Percentiles rank a stretch among this genome's conserved stretches.
Conservation (phyloP, 331 rosid genomes). For the Dryas integrifolia region DNA sequence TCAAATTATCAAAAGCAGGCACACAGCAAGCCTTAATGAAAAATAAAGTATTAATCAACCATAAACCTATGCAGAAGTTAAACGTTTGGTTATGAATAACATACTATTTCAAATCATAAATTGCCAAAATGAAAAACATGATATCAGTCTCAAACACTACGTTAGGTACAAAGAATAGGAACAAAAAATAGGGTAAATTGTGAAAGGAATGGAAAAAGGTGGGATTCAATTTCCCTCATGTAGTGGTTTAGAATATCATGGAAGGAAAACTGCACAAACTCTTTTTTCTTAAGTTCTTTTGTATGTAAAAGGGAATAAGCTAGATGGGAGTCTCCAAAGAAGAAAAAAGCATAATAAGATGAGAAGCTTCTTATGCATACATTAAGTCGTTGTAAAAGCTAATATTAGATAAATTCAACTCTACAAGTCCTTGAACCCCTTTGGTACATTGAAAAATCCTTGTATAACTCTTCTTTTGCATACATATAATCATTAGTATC, state of each 20-base stretch:
- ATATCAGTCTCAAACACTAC: background rate
- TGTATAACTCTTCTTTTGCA: background rate
- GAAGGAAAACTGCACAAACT: background rate
- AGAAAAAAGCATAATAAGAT: no score
- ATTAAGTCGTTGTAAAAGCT: background rate
- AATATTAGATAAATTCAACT: background rate
- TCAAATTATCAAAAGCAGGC: conserved; percentile 11
- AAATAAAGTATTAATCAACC: background rate
- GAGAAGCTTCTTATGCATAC: no score
- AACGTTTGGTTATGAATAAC: background rate
- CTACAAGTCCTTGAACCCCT: background rate
- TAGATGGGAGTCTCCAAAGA: no score
- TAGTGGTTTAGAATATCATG: background rate
- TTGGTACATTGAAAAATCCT: background rate
- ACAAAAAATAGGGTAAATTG: background rate
- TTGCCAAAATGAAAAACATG: background rate
- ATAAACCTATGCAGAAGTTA: background rate
- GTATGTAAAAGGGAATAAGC: background rate
- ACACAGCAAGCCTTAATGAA: background rate
- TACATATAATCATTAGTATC: background rate
- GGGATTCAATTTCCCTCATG: no score
- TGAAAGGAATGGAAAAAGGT: no score
- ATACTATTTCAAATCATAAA: background rate
- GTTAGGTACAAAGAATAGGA: background rate
- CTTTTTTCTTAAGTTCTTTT: background rate